Evolutionary conservation across 2,329 filamentous ascomycete genomes (phyloP).

Genomic region (Verticillium isaacii): DNA sequence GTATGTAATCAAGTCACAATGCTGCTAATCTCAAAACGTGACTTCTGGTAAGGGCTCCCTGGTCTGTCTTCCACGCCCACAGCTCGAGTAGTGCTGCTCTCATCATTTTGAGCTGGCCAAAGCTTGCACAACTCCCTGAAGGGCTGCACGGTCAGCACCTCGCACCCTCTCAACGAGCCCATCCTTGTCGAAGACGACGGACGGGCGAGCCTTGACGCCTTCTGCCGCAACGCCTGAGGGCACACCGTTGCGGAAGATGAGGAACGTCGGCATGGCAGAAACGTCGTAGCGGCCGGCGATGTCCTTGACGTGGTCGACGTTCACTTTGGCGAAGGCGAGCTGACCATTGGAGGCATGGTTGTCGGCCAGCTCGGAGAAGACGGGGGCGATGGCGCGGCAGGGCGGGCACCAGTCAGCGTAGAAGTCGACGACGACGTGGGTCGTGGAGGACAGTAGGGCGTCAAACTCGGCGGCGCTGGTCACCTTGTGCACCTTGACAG

Average conservation of each 20-base stretch:
- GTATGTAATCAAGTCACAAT: no score
- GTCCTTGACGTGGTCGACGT: constrained; percentile 50
- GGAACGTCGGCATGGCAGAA: constrained; percentile 54
- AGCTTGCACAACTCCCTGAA: constrained; percentile 20
- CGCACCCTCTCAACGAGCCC: constrained; percentile 23
- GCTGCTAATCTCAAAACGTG: no score
- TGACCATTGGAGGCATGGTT: constrained; percentile 24
- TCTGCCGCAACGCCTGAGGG: constrained; percentile 18
- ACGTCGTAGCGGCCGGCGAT: constrained; percentile 45
- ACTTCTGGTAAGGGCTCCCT: no score
- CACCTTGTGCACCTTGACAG: constrained; percentile 30
- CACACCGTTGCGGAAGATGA: constrained; percentile 52
- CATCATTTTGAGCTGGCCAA: constrained; percentile 13
- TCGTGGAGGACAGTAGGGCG: constrained; percentile 8
- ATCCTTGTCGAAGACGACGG: constrained; percentile 17
- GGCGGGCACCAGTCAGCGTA: constrained; percentile 47
- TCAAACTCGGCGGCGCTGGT: constrained; percentile 19
- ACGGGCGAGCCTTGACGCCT: constrained; percentile 12
- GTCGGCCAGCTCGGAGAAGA: constrained; percentile 39
- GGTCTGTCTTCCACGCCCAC: background rate
- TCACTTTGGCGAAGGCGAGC: constrained; percentile 53
- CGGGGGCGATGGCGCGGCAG: constrained; percentile 42
- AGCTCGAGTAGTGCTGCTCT: background rate
- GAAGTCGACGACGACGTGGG: constrained; percentile 34
- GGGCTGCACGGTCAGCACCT: constrained; percentile 21